Evolutionary conservation across 164 flowering plant genomes (phyloP).

Genomic region (Piper longum): DNA sequence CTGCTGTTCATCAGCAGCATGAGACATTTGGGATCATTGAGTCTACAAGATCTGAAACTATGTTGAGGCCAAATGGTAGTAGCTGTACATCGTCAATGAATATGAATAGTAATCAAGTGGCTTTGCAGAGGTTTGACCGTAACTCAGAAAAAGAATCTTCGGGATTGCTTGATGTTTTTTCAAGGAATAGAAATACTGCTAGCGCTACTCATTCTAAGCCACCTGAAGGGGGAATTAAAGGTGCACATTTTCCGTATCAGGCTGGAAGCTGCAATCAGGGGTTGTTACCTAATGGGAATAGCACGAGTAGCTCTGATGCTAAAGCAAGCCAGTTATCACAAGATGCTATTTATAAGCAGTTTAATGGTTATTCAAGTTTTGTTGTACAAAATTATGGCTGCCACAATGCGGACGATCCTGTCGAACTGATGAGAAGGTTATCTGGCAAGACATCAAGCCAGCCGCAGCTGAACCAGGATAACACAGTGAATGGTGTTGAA

Average conservation of each 20-base stretch:
- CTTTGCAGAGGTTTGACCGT: slow-evolving; percentile 19
- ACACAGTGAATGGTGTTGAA: slow-evolving; percentile 13
- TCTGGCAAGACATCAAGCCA: slow-evolving; percentile 33
- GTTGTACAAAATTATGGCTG: slow-evolving; percentile 25
- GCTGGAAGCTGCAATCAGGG: neutral
- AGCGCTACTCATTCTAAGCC: slow-evolving; percentile 29
- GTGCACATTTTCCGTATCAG: neutral
- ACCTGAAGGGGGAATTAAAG: slow-evolving; percentile 8
- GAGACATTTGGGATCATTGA: neutral
- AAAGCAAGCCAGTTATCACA: slow-evolving; percentile 13
- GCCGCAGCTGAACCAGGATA: slow-evolving; percentile 25
- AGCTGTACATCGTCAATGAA: slow-evolving; percentile 22
- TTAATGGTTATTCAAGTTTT: slow-evolving; percentile 16
- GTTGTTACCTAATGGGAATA: slow-evolving; percentile 33
- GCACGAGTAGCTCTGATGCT: slow-evolving; percentile 9
- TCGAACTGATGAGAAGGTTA: slow-evolving; percentile 48
- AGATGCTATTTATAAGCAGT: slow-evolving; percentile 18
- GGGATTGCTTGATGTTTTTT: slow-evolving; percentile 21
- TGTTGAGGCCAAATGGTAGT: slow-evolving; percentile 27
- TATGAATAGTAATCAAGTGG: slow-evolving; percentile 15
- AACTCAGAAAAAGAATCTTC: slow-evolving; percentile 21
- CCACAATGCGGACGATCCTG: slow-evolving; percentile 60
- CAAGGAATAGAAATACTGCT: slow-evolving; percentile 18
- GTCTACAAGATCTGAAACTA: slow-evolving; percentile 15
- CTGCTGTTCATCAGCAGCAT: slow-evolving; percentile 1